Percentiles rank a stretch among this genome's conserved stretches.
phyloP scores from a whole-genome alignment of 2,329 filamentous ascomycete species.

The Ramularia endophylla region DNA sequence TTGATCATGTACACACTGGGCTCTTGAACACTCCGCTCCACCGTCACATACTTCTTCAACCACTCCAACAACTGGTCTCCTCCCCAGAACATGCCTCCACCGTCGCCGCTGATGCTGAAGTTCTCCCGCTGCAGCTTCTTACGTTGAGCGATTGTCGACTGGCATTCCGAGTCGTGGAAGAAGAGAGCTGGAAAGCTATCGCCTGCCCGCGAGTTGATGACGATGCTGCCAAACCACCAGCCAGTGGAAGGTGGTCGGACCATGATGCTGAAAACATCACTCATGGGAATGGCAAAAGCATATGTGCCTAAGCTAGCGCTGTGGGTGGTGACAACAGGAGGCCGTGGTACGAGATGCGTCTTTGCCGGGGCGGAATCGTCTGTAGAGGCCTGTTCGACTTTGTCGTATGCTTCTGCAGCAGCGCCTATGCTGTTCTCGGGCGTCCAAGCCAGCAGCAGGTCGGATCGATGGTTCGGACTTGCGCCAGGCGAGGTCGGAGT shows the following conservation, averaged over 20 bases:
- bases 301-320: constrained; percentile 68
- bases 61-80: constrained; percentile 92
- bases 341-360: constrained; percentile 84
- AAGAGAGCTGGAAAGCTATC: constrained; percentile 94
- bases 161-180: constrained; percentile 96
- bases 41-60: constrained; percentile 74
- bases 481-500: constrained; percentile 16
- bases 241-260: constrained; percentile 88
- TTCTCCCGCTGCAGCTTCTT: constrained; percentile 76
- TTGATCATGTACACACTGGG: constrained; percentile 89
- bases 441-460: constrained; percentile 82
- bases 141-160: constrained; percentile 90
- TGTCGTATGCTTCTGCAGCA: constrained; percentile 76
- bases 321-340: constrained; percentile 77
- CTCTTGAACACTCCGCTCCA: constrained; percentile 81
- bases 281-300: constrained; percentile 85
- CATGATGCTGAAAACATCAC: constrained; percentile 82
- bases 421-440: constrained; percentile 85
- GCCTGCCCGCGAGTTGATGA: constrained; percentile 85
- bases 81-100: constrained; percentile 91
- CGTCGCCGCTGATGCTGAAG: constrained; percentile 57
- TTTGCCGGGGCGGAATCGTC: constrained; percentile 77
- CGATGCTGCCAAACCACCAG: constrained; percentile 97
- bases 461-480: constrained; percentile 47
- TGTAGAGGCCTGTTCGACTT: constrained; percentile 81